A percentile compares a stretch with the other conserved stretches of the same genome.
Evolutionary conservation across 768 basidiomycete species (phyloP).

Genomic region (Hemileccinum impolitum): DNA sequence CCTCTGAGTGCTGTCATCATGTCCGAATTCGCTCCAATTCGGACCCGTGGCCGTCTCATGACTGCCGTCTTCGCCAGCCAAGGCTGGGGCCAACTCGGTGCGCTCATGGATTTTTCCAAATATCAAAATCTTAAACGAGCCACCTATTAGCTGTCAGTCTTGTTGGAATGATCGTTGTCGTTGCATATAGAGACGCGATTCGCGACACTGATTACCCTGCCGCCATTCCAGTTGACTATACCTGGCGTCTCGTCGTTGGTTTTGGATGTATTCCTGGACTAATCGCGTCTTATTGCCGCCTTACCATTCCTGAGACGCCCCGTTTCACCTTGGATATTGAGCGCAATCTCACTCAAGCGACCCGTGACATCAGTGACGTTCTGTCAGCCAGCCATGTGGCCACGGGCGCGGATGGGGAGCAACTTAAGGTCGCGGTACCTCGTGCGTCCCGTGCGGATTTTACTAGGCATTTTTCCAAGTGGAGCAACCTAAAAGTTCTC

Average conservation of each 20-base stretch:
- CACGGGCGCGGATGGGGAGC: slow-evolving; percentile 41
- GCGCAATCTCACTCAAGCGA: slow-evolving; percentile 68
- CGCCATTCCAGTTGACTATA: slow-evolving; percentile 59
- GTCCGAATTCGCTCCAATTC: slow-evolving; percentile 81
- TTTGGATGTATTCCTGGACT: slow-evolving; percentile 78
- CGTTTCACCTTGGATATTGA: slow-evolving; percentile 91
- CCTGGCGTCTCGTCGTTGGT: slow-evolving; percentile 87
- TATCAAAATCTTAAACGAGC: neutral
- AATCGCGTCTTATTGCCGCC: slow-evolving; percentile 82
- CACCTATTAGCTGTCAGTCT: slow-evolving; percentile 53
- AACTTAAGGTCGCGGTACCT: slow-evolving; percentile 54
- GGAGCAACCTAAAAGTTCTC: slow-evolving; percentile 76
- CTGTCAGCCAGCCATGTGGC: slow-evolving; percentile 46
- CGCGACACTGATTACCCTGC: slow-evolving; percentile 38
- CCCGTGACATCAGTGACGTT: slow-evolving; percentile 65
- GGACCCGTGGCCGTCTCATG: slow-evolving; percentile 83
- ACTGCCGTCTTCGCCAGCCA: slow-evolving; percentile 80
- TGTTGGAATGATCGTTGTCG: slow-evolving; percentile 57
- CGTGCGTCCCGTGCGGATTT: slow-evolving; percentile 70
- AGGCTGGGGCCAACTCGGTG: slow-evolving; percentile 87
- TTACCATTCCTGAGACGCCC: slow-evolving; percentile 90
- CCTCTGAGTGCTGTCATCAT: slow-evolving; percentile 81
- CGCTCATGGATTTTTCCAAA: slow-evolving; percentile 17
- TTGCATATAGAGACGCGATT: slow-evolving; percentile 59
- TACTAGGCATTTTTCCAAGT: slow-evolving; percentile 57